Evolutionary conservation across 225 moss, liverwort and hornwort species (phyloP), one percentile per base, ranked within the genome.

Genomic region (Sphagnum tenellum): DNA sequence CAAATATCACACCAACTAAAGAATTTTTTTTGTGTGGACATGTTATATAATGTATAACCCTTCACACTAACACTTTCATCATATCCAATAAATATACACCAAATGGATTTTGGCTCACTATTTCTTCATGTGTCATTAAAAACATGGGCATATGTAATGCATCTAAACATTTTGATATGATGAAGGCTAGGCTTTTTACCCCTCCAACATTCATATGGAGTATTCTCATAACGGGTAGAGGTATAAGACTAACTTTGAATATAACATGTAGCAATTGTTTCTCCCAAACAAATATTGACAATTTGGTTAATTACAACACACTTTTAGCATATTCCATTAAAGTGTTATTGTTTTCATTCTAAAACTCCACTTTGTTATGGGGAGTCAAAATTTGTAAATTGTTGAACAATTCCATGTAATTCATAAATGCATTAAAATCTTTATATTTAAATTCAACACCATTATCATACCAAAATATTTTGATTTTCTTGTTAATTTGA

Each of bases 291-390:
- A 2, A 3, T 3, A 49, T 65, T 0, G 54, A 9, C 8, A 71
- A 8, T 10, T 48, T 4, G 1, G 55, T 3, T 7, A 2, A 11
- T 8, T 56, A 2, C n/a, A 57, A 8, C 55, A 70, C 48, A 52
- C 45, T 11, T 13, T 12, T 2, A 14, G 55, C 8, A 10, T 2
- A 45, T n/a, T 70, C 70, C 9, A 55, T 5, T 0, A 56, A 52
- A 0, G 11, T 63, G 3, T 5, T 2, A 48, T 63, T 70, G 12
- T 29, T 64, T 64, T 7, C 46, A 12, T 47, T 70, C 63, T 5
- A 46, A 55, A 3, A 70, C 55, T n/a, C 53, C 62, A 64, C 56
- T 57, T 48, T 56, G 45, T 8, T 63, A 5, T 45, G 70, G 70
- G 10, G 46, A 55, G 11, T 64, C 56, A 47, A 44, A n/a, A n/a